phyloP scores from a whole-genome alignment of 768 basidiomycete genomes.

The Fomitopsis pulvina region DNA sequence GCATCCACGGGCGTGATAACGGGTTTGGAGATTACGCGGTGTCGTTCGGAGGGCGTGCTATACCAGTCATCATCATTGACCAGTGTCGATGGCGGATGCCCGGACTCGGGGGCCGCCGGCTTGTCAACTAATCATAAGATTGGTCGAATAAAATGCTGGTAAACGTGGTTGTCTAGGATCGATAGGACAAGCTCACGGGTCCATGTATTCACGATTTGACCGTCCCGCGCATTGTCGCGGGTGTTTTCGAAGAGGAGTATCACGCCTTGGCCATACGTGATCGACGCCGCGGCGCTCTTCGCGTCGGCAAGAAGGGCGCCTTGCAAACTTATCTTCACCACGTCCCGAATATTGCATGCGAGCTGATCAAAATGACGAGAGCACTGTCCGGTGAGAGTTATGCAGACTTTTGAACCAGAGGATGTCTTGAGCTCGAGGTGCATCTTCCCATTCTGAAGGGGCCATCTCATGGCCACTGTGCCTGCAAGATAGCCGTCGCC shows the following conservation, averaged over 20 bases:
- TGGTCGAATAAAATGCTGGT: too few species aligned
- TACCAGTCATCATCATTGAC: not conserved
- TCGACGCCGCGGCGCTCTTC: conserved; percentile 29
- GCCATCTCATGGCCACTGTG: conserved; percentile 41
- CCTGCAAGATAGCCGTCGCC: conserved; percentile 35
- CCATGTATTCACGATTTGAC: conserved; percentile 35
- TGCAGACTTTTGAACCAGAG: conserved; percentile 27
- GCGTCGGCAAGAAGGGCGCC: conserved; percentile 32
- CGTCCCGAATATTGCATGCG: conserved; percentile 34
- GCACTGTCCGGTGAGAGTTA: conserved; percentile 28
- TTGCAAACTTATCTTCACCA: conserved; percentile 41
- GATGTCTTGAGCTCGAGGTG: conserved; percentile 18
- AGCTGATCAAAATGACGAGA: conserved; percentile 29
- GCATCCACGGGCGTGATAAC: too few species aligned
- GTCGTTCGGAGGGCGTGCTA: not conserved
- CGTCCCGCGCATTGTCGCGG: conserved; percentile 11
- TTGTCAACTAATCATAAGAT: too few species aligned
- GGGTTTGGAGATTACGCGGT: not conserved
- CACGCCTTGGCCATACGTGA: conserved; percentile 39
- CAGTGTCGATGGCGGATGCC: not conserved
- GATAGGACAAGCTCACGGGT: conserved; percentile 31
- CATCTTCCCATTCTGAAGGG: conserved; percentile 11
- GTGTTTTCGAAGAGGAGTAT: conserved; percentile 31
- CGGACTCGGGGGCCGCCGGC: too few species aligned
- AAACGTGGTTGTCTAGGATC: too few species aligned